Percentiles rank a stretch among this genome's conserved stretches.
Conservation (phyloP, 2,329 filamentous ascomycete species). For the Monosporascus ibericus region DNA sequence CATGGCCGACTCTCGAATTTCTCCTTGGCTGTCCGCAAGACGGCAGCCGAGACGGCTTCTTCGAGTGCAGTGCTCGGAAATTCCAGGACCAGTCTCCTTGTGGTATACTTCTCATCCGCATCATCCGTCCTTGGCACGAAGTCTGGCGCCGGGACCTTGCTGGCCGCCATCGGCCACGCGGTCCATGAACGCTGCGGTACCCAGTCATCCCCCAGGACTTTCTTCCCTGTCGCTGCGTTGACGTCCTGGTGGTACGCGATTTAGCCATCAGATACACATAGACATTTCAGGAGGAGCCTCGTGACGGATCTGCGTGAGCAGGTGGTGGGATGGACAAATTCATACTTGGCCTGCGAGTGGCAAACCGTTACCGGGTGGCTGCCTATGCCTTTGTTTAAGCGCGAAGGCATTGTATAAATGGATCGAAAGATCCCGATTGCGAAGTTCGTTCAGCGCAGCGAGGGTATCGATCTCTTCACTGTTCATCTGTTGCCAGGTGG, state of each 20-base stretch:
- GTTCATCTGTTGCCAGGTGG: slow-evolving; percentile 62
- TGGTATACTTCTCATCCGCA: slow-evolving; percentile 41
- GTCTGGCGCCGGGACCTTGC: slow-evolving; percentile 52
- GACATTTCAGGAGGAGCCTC: too few relatives aligned
- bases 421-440: slow-evolving; percentile 60
- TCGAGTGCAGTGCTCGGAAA: slow-evolving; percentile 58
- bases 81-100: slow-evolving; percentile 35
- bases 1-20: slow-evolving; percentile 42
- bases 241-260: slow-evolving; percentile 16
- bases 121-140: slow-evolving; percentile 38
- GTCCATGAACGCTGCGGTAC: slow-evolving; percentile 62
- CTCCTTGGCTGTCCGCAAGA: slow-evolving; percentile 63
- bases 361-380: slow-evolving; percentile 3
- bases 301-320: too few relatives aligned
- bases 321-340: slow-evolving; percentile 9
- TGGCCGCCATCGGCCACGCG: slow-evolving; percentile 70
- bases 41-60: slow-evolving; percentile 61
- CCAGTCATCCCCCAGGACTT: slow-evolving; percentile 33
- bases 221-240: slow-evolving; percentile 20
- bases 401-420: slow-evolving; percentile 77
- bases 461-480: slow-evolving; percentile 56
- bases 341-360: slow-evolving; percentile 27
- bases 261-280: background rate
- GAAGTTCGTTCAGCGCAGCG: slow-evolving; percentile 55
- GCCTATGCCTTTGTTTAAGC: slow-evolving; percentile 46